Base-by-base conservation (phyloP, 1,284 basidiomycete species). In the Ustilago xerochloae region DNA sequence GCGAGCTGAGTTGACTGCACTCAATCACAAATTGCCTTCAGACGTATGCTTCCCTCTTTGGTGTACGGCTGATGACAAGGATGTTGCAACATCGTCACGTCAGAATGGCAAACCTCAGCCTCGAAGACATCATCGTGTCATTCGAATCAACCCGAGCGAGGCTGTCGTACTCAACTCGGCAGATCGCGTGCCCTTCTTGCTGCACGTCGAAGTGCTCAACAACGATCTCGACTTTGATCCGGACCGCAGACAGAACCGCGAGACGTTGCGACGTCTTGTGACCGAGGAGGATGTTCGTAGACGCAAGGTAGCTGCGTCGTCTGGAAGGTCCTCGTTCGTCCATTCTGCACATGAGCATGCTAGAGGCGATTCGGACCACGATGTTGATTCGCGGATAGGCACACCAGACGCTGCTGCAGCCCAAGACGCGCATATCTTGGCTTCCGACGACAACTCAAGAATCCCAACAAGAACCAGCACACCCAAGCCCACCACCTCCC, bases 111-210 rank as follows among this genome's bases (percentile, higher is more conserved):
- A 58, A 29, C 20, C 45, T 22, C 59, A 49, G 35, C n/a, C 43
- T 86, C 12, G 84, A 85, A 79, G 77, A 78, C 96, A 99, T 84
- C 95, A 98, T 83, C 90, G 94, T 36, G 94, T 99, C 56, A 93
- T 99, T 41, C 91, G 97, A 76, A 97, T 99, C 84, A 95, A 95
- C 16, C 96, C 97, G 3, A 93, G 94, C 22, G 97, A 99, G 87
- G 93, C 93, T 43, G 97, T 99, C 33, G 97, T 99, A 6, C 89
- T 99, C 47, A 99, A 99, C 84, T 99, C 96, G 35, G 97, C 97
- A 3, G 95, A 99, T 85, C 89, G 92, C 48, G 95, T 94, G 1
- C 97, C 97, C 1, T 99, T 93, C 83, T 88, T 99, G 32, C 88
- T 99, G 15, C 89, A 97, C 67, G 90, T 99, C 59, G 97, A 99